Percentiles rank a stretch among this genome's conserved stretches.
Conservation (phyloP, 208 protist genomes). For the Herpetomonas samuelpessoai region DNA sequence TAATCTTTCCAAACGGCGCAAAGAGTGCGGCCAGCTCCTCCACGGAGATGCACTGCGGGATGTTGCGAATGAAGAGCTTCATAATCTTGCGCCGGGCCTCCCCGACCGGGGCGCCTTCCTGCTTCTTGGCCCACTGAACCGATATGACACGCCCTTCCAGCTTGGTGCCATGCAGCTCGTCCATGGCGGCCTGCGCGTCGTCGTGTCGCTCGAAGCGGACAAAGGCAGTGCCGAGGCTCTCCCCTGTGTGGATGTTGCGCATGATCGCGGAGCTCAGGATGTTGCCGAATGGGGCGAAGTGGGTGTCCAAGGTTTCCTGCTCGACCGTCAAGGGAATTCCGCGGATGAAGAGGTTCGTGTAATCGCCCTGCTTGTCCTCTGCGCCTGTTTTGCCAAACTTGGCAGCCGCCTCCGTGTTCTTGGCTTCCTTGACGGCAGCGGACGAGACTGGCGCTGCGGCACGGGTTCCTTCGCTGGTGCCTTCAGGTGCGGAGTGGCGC, state of each 20-base stretch:
- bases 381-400: too few relatives aligned
- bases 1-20: slow-evolving; percentile 15
- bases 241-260: slow-evolving; percentile 66
- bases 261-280: slow-evolving; percentile 59
- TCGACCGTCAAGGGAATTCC: slow-evolving; percentile 30
- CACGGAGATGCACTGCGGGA: slow-evolving; percentile 22
- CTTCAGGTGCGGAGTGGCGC: too few relatives aligned
- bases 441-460: neutral
- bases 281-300: slow-evolving; percentile 42
- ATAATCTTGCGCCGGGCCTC: slow-evolving; percentile 32
- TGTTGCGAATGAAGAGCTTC: slow-evolving; percentile 64
- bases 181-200: slow-evolving; percentile 30
- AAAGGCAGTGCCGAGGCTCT: slow-evolving; percentile 65
- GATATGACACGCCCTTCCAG: slow-evolving; percentile 7
- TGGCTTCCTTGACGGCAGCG: neutral
- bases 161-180: slow-evolving; percentile 16
- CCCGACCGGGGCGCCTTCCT: slow-evolving; percentile 34
- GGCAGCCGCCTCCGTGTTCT: neutral
- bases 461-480: too few relatives aligned
- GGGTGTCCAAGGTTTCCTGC: slow-evolving; percentile 29
- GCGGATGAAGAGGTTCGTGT: slow-evolving; percentile 63
- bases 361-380: slow-evolving; percentile 17
- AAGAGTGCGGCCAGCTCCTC: slow-evolving; percentile 17
- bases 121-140: slow-evolving; percentile 43
- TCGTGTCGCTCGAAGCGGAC: slow-evolving; percentile 49